These are phyloP conservation scores for Darksidea phi DNA, from an alignment of 495 filamentous ascomycete genomes.

Conservation along the genomic window DNA sequence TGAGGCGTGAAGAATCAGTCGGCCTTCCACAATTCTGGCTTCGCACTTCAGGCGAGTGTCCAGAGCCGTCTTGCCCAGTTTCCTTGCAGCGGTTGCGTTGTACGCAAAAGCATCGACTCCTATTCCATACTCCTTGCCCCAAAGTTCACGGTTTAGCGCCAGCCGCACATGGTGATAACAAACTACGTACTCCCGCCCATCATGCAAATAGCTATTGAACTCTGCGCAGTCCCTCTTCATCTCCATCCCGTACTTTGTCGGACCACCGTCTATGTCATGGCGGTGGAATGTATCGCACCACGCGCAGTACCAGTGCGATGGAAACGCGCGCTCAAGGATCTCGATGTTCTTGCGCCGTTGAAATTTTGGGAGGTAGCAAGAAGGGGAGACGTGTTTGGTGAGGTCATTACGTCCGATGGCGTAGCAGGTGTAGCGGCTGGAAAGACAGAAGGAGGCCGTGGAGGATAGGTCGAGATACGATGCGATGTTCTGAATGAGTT, in stretches of 20 bases:
- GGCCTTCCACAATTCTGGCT: constrained; percentile 14
- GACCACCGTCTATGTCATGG: constrained; percentile 11
- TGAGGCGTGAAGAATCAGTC: constrained; percentile 9
- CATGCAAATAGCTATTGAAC: constrained; percentile 24
- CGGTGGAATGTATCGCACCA: constrained; percentile 31
- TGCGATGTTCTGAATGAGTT: constrained; percentile 27
- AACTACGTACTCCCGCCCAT: constrained; percentile 17
- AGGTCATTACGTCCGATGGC: constrained; percentile 19
- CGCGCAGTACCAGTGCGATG: constrained; percentile 27
- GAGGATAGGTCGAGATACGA: constrained; percentile 12
- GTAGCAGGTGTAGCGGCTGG: constrained; percentile 22
- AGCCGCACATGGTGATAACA: constrained; percentile 22
- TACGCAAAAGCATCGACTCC: constrained; percentile 10
- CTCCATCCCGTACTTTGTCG: neutral
- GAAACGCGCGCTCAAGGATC: constrained; percentile 29
- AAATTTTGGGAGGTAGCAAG: neutral
- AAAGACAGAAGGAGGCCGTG: constrained; percentile 22
- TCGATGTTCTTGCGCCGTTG: constrained; percentile 24
- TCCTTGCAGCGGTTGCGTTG: neutral
- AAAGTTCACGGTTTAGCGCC: constrained; percentile 25
- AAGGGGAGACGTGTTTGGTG: neutral
- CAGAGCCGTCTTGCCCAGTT: neutral
- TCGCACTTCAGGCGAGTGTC: neutral
- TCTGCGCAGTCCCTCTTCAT: constrained; percentile 17
- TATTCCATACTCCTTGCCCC: constrained; percentile 25